These are phyloP conservation scores for Rehmannia glutinosa DNA, from an alignment of 257 asterid species.

Conservation along the genomic window DNA sequence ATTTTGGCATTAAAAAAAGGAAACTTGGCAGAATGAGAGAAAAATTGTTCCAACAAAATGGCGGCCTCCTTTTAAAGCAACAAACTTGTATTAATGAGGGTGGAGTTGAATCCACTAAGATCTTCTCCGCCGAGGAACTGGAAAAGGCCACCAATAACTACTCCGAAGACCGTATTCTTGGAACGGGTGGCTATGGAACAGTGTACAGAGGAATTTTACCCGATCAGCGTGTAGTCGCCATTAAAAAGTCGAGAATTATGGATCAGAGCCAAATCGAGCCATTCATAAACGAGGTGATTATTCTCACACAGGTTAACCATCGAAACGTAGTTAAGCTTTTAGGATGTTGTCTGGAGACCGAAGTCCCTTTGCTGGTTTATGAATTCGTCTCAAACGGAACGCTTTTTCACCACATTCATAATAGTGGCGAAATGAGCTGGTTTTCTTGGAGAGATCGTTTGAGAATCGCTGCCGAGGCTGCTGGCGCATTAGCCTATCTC, in stretches of 20 bases:
- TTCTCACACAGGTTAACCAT: slow-evolving; percentile 30
- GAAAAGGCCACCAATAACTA: slow-evolving; percentile 31
- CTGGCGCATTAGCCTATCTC: slow-evolving; percentile 38
- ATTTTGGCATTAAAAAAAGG: slow-evolving; percentile 25
- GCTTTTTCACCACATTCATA: slow-evolving; percentile 28
- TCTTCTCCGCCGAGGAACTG: slow-evolving; percentile 29
- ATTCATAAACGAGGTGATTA: slow-evolving; percentile 31
- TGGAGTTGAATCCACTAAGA: slow-evolving; percentile 6
- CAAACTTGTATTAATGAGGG: slow-evolving; percentile 16
- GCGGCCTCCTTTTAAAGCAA: slow-evolving; percentile 46
- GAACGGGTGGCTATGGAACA: slow-evolving; percentile 28
- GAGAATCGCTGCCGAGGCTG: slow-evolving; percentile 34
- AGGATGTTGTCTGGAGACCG: slow-evolving; percentile 36
- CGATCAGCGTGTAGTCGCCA: slow-evolving; percentile 26
- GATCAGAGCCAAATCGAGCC: slow-evolving; percentile 32
- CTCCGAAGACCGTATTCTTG: slow-evolving; percentile 23
- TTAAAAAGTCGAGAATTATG: slow-evolving; percentile 29
- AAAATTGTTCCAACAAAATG: slow-evolving; percentile 50
- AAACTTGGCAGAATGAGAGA: slow-evolving; percentile 29
- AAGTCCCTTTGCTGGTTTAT: slow-evolving; percentile 33
- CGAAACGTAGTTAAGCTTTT: slow-evolving; percentile 30
- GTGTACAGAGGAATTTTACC: slow-evolving; percentile 30
- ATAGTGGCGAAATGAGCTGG: slow-evolving; percentile 11
- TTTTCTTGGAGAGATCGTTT: slow-evolving; percentile 24
- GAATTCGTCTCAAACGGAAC: slow-evolving; percentile 25